These are phyloP conservation scores for Xylaria hypoxylon DNA, from an alignment of 2,329 filamentous ascomycete species.

Conservation along the genomic window DNA sequence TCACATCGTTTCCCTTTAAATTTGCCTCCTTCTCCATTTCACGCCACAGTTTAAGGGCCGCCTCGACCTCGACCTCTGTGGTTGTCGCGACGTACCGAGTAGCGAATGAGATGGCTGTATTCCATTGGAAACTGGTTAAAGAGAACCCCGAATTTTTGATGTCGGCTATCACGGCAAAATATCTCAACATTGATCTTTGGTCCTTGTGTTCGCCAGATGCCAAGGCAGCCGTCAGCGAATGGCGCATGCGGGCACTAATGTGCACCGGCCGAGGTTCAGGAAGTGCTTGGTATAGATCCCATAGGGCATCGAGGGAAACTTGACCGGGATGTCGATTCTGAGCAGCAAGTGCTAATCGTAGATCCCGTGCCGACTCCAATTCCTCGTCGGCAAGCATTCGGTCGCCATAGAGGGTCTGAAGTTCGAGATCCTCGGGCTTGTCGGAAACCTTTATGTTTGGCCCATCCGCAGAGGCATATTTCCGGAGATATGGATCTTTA, in stretches of 20 bases:
- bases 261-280: constrained; percentile 65
- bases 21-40: constrained; percentile 85
- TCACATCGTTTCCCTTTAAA: constrained; percentile 76
- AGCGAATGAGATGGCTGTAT: constrained; percentile 82
- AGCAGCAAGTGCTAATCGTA: constrained; percentile 57
- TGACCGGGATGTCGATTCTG: constrained; percentile 58
- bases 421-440: constrained; percentile 60
- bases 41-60: constrained; percentile 82
- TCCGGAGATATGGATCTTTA: constrained; percentile 64
- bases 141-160: constrained; percentile 79
- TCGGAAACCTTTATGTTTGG: constrained; percentile 64
- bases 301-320: constrained; percentile 59
- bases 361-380: constrained; percentile 52
- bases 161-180: constrained; percentile 85
- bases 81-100: constrained; percentile 74
- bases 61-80: constrained; percentile 70
- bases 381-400: constrained; percentile 52
- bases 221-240: constrained; percentile 74
- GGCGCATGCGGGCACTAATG: constrained; percentile 65
- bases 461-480: constrained; percentile 64
- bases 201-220: constrained; percentile 70
- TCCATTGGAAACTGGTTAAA: constrained; percentile 80
- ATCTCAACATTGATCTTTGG: constrained; percentile 77
- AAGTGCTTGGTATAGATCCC: constrained; percentile 61
- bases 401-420: constrained; percentile 58